Evolutionary conservation across 129 eudicot species (phyloP), one percentile per base, ranked within the genome.

Genomic region (Pittosporum tobira): DNA sequence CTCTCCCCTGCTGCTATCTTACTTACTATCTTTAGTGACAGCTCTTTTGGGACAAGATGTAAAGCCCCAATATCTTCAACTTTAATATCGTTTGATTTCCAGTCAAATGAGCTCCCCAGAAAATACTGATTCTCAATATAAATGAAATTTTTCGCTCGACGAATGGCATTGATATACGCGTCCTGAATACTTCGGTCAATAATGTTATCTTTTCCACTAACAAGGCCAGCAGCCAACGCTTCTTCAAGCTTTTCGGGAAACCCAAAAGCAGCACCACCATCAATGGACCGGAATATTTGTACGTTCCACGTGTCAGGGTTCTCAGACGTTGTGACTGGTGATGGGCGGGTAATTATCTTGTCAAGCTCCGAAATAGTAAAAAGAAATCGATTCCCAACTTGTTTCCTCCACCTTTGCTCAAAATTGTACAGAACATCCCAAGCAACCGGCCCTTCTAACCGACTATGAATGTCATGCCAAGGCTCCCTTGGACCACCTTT

Each of bases 401-500:
- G 95, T 63, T 78, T 82, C 6, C 23, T 66, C 97, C 97, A 90
- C 29, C 97, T 70, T 22, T 85, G 95, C 67, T 89, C 97, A 24
- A 89, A 89, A 62, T 89, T 89, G 48, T 82, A 82, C 57, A 89
- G 62, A 8, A 90, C 94, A 23, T 90, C 97, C 97, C 97, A 90
- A 15, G 95, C 95, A 8, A 70, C 80, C 0, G 97, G 88, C 48
- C 97, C 95, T 65, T 85, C 95, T 1, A 90, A 63, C 23, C 75
- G 62, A 61, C 88, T 80, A 64, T 90, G 97, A 55, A 90, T 81
- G 53, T 90, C 97, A 43, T 90, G 97, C 97, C 97, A 90, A 1
- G 97, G 97, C 71, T 90, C 97, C 53, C 97, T 73, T 4, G 97
- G 95, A 0, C 95, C 97, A 4, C 97, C 97, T 73, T 73, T 80